Evolutionary conservation across 2,329 filamentous ascomycete genomes (phyloP), one percentile per base, ranked within the genome.

Genomic region (Ceratocystis eucalypticola): DNA sequence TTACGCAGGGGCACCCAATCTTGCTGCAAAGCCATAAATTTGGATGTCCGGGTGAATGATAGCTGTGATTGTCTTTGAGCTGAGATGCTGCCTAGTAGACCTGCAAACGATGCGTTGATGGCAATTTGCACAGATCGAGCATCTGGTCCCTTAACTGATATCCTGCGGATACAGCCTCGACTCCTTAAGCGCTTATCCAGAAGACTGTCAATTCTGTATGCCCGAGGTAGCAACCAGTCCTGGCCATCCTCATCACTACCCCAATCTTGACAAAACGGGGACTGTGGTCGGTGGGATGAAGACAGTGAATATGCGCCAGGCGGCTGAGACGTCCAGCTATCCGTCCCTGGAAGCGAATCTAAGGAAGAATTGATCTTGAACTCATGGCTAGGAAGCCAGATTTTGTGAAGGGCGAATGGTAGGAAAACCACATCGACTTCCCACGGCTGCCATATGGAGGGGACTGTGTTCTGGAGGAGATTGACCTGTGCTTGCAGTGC

Each of bases 1-100:
- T 92, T 92, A 63, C 88, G 83, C 20, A 93, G 77, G 4, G 89
- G 89, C n/a, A 92, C 81, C 81, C 88, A 90, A 0, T 82, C 75
- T 55, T 87, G 85, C 65, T 82, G 80, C 20, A 92, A 77, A 5
- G 85, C 88, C 22, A 86, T 76, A 64, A 81, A 84, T 50, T 69
- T 67, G 30, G 28, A 55, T 17, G 30, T n/a, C 20, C 61, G 66
- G 44, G 53, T 59, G 17, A 59, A 48, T 22, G 61, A 33, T 20
- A 55, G 55, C 2, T 57, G 66, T 25, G 46, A 53, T 6, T 64
- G 61, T 25, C 68, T 55, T 12, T 57, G 64, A 8, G 48, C 41
- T 30, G 62, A 63, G 15, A 67, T 65, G 6, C 41, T 55, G 8
- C 45, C 76, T 67, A 84, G 77, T 1, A 87, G 72, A 61, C 80